Evolutionary conservation across 2,329 filamentous ascomycete species (phyloP).

Genomic region (Colletotrichum cuscutae): DNA sequence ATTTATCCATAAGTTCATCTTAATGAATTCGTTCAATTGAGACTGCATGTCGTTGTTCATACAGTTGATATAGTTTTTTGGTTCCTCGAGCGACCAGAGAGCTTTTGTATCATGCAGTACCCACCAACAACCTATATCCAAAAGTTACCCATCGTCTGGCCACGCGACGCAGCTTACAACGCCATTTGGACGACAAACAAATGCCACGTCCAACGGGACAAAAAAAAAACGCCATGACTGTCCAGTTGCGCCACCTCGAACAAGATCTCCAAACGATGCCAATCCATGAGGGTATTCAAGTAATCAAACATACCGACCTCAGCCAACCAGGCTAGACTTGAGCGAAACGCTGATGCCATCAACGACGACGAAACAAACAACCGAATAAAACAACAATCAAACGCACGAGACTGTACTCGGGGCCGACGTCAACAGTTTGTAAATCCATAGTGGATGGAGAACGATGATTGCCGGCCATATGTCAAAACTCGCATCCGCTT

Average conservation of each 20-base stretch:
- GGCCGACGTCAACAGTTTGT: not conserved
- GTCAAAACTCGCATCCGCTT: not conserved
- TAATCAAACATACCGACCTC: slow-evolving; percentile 22
- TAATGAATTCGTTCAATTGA: not conserved
- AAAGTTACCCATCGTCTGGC: slow-evolving; percentile 11
- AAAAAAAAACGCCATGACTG: slow-evolving; percentile 20
- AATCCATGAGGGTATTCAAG: slow-evolving; percentile 35
- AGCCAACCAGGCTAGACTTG: not conserved
- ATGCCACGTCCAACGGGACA: slow-evolving; percentile 16
- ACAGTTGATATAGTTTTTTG: slow-evolving; percentile 12
- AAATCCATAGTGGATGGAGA: no score
- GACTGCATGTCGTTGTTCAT: not conserved
- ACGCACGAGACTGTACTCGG: not conserved
- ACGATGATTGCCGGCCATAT: no score
- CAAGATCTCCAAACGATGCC: slow-evolving; percentile 19
- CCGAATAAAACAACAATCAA: not conserved
- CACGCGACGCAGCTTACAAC: slow-evolving; percentile 16
- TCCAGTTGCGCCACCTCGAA: slow-evolving; percentile 18
- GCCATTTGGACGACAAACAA: slow-evolving; percentile 12
- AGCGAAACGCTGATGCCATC: not conserved
- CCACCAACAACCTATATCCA: slow-evolving; percentile 2
- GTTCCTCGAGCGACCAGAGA: not conserved
- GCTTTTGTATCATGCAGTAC: slow-evolving; percentile 15
- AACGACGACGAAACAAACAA: slow-evolving; percentile 10
- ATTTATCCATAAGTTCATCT: no score